A percentile compares a stretch with the other conserved stretches of the same genome.
phyloP scores from a whole-genome alignment of 345 rosid genomes.

The Linum trigynum region DNA sequence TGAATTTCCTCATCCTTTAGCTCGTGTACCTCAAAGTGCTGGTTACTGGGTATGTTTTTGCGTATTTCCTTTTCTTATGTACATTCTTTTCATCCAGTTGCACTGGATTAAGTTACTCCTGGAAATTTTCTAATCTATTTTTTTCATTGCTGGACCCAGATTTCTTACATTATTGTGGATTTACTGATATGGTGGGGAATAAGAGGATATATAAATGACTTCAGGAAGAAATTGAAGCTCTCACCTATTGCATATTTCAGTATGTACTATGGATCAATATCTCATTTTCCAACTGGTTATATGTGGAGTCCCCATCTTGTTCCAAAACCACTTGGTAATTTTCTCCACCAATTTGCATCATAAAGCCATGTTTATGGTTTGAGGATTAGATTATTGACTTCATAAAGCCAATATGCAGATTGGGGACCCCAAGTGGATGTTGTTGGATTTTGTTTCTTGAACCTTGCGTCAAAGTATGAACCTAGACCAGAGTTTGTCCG shows the following conservation, averaged over 20 bases:
- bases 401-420: conserved; percentile 41
- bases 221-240: conserved; percentile 80
- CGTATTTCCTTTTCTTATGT: neutral
- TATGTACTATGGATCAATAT: conserved; percentile 85
- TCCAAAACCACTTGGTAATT: conserved; percentile 87
- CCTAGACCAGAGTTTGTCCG: conserved; percentile 52
- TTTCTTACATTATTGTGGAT: conserved; percentile 89
- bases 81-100: conserved; percentile 1
- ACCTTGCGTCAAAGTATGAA: conserved; percentile 73
- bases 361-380: neutral
- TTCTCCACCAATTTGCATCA: neutral
- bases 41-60: conserved; percentile 77
- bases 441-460: conserved; percentile 90
- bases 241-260: conserved; percentile 91
- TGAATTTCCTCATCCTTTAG: conserved; percentile 95
- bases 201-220: conserved; percentile 85
- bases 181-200: conserved; percentile 97
- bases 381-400: conserved; percentile 8
- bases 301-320: conserved; percentile 98
- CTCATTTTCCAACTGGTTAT: conserved; percentile 94
- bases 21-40: conserved; percentile 93
- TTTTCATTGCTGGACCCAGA: conserved; percentile 35
- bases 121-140: conserved; percentile 10
- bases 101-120: neutral
- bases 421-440: conserved; percentile 94